Evolutionary conservation across 2,329 filamentous ascomycete species (phyloP), one percentile per base, ranked within the genome.

Genomic region (Fusarium newnesense): DNA sequence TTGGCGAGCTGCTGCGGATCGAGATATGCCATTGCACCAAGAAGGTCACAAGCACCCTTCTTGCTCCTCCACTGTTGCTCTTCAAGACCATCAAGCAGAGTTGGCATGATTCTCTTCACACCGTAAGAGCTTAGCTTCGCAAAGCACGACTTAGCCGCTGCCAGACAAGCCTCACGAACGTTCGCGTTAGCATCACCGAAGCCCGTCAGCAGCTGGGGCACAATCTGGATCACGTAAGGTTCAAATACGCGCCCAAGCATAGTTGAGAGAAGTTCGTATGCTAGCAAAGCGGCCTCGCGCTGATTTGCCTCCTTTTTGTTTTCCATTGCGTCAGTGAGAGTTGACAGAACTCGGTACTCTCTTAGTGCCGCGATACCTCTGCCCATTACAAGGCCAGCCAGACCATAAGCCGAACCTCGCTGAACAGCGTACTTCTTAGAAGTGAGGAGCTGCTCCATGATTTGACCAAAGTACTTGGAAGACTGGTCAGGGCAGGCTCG

Each of bases 51-150:
- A 60, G 96, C 96, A 76, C 97, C 96, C 85, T 97, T 97, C 84
- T 99, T 98, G 84, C 95, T 98, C 79, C 96, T 93, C 96, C 96
- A 99, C 81, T 98, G 96, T 60, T 94, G 91, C 73, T 99, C 96
- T 73, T 98, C 95, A 15, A 99, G 89, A 65, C 97, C 96, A 73
- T 96, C 92, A 5, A 99, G 88, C 12, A 99, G 88, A 18, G 94
- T 97, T 7, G 96, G 96, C 73, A 99, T 86, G 72, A 99, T 95
- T 79, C 96, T 89, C 84, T 97, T 97, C 67, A 99, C 97, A 81
- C 96, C 96, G 77, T 94, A 99, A 0, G 96, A 98, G 83, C 95
- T 98, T 63, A 99, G 85, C 76, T 92, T 95, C 9, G 94, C 92
- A 82, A 99, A 99, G 81, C 94, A 98, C 16, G 95, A 93, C 84